phyloP scores from a whole-genome alignment of 768 basidiomycete genomes.

The Mycena vulgaris region DNA sequence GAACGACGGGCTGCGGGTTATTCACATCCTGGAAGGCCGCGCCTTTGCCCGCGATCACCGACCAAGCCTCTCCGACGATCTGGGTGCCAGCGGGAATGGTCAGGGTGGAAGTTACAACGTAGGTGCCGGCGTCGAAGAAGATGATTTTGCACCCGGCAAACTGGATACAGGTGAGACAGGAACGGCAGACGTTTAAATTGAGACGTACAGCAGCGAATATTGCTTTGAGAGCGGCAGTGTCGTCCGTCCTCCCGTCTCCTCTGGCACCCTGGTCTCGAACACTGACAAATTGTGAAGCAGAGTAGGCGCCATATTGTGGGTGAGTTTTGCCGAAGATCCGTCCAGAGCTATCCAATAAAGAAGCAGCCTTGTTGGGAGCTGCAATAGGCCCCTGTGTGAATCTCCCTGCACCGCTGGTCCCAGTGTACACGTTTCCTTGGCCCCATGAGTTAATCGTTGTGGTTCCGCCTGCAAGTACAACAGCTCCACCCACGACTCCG shows the following conservation, averaged over 20 bases:
- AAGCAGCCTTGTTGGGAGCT: conserved; percentile 67
- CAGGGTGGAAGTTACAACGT: conserved; percentile 68
- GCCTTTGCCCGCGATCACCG: conserved; percentile 68
- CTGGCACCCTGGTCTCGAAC: conserved; percentile 80
- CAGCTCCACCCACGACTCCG: conserved; percentile 65
- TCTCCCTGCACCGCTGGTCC: conserved; percentile 56
- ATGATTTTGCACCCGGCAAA: conserved; percentile 59
- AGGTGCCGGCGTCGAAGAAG: conserved; percentile 55
- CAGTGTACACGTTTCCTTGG: conserved; percentile 81
- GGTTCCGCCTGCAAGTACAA: conserved; percentile 72
- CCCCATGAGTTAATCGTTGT: conserved; percentile 78
- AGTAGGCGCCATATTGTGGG: conserved; percentile 78
- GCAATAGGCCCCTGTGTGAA: conserved; percentile 69
- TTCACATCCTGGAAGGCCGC: conserved; percentile 59
- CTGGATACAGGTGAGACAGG: conserved; percentile 49
- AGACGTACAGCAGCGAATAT: conserved; percentile 69
- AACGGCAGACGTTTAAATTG: background rate
- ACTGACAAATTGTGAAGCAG: conserved; percentile 77
- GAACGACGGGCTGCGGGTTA: conserved; percentile 63
- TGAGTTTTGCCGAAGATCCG: conserved; percentile 74
- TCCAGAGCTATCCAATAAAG: conserved; percentile 69
- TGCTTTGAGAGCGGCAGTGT: conserved; percentile 76
- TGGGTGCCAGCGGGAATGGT: conserved; percentile 72
- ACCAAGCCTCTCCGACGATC: conserved; percentile 78
- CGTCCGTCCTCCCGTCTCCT: conserved; percentile 84